Evolutionary conservation across 768 basidiomycete genomes (phyloP).

Genomic region (Pulveroboletus sp.): DNA sequence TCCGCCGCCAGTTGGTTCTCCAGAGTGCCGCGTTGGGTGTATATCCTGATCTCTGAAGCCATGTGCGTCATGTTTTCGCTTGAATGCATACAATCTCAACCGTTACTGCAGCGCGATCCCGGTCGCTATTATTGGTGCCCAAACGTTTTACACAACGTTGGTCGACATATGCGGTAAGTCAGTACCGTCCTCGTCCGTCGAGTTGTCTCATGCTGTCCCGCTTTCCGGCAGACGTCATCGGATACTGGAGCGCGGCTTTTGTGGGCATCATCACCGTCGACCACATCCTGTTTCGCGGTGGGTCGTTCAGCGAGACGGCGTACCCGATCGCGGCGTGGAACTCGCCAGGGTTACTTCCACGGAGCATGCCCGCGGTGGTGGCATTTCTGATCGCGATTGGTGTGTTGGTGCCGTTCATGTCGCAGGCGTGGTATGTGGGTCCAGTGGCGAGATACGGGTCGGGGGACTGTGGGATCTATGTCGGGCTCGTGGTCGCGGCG

Average conservation of each 20-base stretch:
- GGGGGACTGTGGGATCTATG: conserved; percentile 48
- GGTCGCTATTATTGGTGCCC: conserved; percentile 45
- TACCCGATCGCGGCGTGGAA: conserved; percentile 41
- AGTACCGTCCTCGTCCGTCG: too few relatives aligned
- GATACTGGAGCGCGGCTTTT: conserved; percentile 42
- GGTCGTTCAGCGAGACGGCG: conserved; percentile 26
- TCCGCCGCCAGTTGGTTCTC: conserved; percentile 32
- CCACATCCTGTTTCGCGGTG: conserved; percentile 41
- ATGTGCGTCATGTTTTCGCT: conserved; percentile 33
- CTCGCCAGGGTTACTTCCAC: conserved; percentile 35
- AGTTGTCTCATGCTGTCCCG: conserved; percentile 14
- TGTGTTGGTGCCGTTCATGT: conserved; percentile 45
- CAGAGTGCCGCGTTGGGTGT: conserved; percentile 44
- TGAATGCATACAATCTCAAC: neutral
- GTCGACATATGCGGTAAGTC: conserved; percentile 38
- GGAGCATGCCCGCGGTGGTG: conserved; percentile 38
- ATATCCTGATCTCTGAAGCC: conserved; percentile 41
- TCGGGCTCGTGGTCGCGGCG: conserved; percentile 34
- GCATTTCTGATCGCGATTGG: conserved; percentile 39
- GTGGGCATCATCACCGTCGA: conserved; percentile 39
- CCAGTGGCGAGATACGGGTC: conserved; percentile 42
- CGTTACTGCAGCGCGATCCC: conserved; percentile 38
- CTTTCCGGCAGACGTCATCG: conserved; percentile 35
- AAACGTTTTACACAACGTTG: conserved; percentile 42
- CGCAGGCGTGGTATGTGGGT: conserved; percentile 50